phyloP scores from a whole-genome alignment of 208 protist genomes.

The Crithidia acanthocephali region DNA sequence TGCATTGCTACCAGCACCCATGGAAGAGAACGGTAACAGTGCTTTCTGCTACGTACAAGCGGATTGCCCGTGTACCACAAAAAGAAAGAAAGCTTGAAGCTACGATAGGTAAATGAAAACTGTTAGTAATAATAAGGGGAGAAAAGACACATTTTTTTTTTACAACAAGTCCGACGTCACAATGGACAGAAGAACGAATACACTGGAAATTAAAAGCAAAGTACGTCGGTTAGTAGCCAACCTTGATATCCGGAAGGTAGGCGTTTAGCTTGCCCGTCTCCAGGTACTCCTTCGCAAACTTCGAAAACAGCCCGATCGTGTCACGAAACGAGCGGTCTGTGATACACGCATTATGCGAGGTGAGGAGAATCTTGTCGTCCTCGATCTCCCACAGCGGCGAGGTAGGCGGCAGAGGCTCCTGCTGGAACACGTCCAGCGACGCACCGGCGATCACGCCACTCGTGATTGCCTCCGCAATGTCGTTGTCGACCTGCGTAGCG shows the following conservation, averaged over 20 bases:
- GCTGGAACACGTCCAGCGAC: slow-evolving; percentile 79
- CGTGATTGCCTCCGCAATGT: slow-evolving; percentile 55
- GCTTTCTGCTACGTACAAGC: too few species aligned
- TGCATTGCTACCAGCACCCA: too few species aligned
- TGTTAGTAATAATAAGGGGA: background rate
- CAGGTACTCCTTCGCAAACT: slow-evolving; percentile 37
- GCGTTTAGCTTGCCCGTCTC: slow-evolving; percentile 36
- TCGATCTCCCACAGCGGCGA: slow-evolving; percentile 58
- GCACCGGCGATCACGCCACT: slow-evolving; percentile 54
- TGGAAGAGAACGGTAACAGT: too few species aligned
- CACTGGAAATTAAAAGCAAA: slow-evolving; percentile 13
- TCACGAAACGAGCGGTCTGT: slow-evolving; percentile 36
- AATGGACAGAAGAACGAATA: background rate
- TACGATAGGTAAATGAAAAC: background rate
- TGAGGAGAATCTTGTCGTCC: slow-evolving; percentile 66
- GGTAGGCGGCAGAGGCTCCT: slow-evolving; percentile 57
- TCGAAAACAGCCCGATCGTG: slow-evolving; percentile 37
- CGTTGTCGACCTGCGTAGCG: slow-evolving; percentile 53
- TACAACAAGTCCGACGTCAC: background rate
- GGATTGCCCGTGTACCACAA: too few species aligned
- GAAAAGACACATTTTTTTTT: background rate
- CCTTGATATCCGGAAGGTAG: slow-evolving; percentile 34
- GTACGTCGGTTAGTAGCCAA: slow-evolving; percentile 30
- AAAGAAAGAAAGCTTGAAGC: background rate
- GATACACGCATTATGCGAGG: slow-evolving; percentile 68